These are phyloP conservation scores for Diaporthe velutina DNA, from an alignment of 2,329 filamentous ascomycete genomes.

Conservation along the genomic window DNA sequence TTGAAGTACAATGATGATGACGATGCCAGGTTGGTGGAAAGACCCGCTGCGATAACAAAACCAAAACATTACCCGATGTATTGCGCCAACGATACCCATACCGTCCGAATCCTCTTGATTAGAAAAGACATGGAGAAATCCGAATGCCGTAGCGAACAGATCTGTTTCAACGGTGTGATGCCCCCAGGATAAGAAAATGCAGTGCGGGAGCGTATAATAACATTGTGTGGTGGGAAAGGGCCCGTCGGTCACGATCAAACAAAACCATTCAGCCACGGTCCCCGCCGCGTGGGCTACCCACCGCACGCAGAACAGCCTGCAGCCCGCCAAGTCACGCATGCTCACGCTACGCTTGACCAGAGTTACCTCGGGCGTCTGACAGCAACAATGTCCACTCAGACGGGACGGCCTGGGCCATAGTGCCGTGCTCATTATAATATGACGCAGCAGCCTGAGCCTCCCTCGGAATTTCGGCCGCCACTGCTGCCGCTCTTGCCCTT, in stretches of 20 bases:
- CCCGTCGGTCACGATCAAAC: neutral
- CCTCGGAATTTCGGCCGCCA: constrained; percentile 55
- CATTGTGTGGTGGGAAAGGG: constrained; percentile 22
- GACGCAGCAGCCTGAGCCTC: constrained; percentile 62
- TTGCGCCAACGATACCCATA: constrained; percentile 38
- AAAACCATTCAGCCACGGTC: neutral
- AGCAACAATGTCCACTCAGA: neutral
- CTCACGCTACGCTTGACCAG: neutral
- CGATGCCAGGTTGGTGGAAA: constrained; percentile 20
- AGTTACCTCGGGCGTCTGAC: neutral
- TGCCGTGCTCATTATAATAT: constrained; percentile 56
- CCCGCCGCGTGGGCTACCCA: neutral
- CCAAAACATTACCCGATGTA: constrained; percentile 36
- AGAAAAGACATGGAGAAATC: constrained; percentile 33
- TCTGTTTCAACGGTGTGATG: constrained; percentile 14
- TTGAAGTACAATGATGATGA: constrained; percentile 32
- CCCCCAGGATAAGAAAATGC: constrained; percentile 26
- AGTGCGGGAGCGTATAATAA: constrained; percentile 31
- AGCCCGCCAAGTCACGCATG: neutral
- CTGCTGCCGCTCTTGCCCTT: constrained; percentile 67
- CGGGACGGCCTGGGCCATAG: neutral
- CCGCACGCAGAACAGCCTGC: neutral
- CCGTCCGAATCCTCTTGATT: constrained; percentile 29
- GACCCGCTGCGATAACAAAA: constrained; percentile 29
- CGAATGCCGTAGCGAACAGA: constrained; percentile 21